These are phyloP conservation scores for Cucurbita ficifolia DNA, from an alignment of 306 rosid genomes.

Conservation along the genomic window DNA sequence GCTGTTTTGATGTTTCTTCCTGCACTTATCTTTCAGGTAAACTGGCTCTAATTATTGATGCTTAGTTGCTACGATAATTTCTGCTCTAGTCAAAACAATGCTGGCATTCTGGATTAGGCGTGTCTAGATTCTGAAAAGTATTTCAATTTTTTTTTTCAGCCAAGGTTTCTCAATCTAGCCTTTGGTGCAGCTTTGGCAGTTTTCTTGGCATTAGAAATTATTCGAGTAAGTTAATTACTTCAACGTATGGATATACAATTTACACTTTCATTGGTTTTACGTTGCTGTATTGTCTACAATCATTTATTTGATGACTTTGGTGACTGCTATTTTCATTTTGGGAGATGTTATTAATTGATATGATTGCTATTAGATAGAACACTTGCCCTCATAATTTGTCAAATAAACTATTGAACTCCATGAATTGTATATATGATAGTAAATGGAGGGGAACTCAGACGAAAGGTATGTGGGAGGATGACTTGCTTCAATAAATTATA, in stretches of 20 bases:
- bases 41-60: conserved; percentile 11
- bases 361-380: not conserved
- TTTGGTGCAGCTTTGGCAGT: conserved; percentile 86
- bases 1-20: conserved; percentile 92
- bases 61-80: not conserved
- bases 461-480: not conserved
- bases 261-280: not conserved
- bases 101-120: not conserved
- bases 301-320: not conserved
- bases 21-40: conserved; percentile 93
- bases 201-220: conserved; percentile 72
- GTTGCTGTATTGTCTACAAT: not conserved
- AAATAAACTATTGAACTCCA: not conserved
- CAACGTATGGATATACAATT: not conserved
- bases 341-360: not conserved
- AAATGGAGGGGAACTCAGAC: not conserved
- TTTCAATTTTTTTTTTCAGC: conserved; percentile 38
- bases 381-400: not conserved
- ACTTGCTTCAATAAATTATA: not conserved
- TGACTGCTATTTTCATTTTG: not conserved
- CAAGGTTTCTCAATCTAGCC: conserved; percentile 75
- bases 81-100: not conserved
- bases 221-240: conserved; percentile 55
- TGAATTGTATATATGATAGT: not conserved
- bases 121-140: not conserved